A percentile compares a stretch with the other conserved stretches of the same genome.
Evolutionary conservation across 2,329 filamentous ascomycete species (phyloP).

Genomic region (Endoconidiophora polonica): DNA sequence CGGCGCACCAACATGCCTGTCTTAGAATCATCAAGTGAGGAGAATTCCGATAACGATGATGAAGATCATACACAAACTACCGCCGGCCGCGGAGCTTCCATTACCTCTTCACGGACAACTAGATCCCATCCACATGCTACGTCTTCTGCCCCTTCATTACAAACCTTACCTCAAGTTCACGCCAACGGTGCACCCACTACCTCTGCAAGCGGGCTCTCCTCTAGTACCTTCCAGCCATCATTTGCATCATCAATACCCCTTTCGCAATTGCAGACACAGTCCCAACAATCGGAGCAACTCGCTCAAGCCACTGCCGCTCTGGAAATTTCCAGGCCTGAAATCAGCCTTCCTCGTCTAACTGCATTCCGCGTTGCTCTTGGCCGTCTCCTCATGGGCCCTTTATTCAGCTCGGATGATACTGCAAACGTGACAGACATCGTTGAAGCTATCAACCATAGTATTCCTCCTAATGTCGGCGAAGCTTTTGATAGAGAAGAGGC

Average conservation of each 20-base stretch:
- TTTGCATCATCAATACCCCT: constrained; percentile 66
- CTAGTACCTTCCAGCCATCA: constrained; percentile 30
- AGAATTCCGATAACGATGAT: constrained; percentile 41
- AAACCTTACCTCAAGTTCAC: constrained; percentile 5
- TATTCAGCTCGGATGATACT: constrained; percentile 71
- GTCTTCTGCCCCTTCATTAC: constrained; percentile 17
- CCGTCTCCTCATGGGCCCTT: constrained; percentile 58
- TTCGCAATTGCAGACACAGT: constrained; percentile 38
- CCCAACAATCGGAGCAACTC: constrained; percentile 27
- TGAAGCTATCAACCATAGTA: constrained; percentile 57
- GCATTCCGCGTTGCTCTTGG: constrained; percentile 70
- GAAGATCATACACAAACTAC: constrained; percentile 22
- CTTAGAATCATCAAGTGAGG: constrained; percentile 40
- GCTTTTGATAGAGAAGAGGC: constrained; percentile 59
- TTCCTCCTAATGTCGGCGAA: constrained; percentile 36
- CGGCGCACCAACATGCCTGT: constrained; percentile 49
- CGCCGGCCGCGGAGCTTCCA: neutral
- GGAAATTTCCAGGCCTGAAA: constrained; percentile 28
- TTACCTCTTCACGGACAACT: constrained; percentile 13
- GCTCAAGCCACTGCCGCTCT: constrained; percentile 23
- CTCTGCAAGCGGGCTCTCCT: constrained; percentile 18
- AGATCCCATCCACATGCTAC: constrained; percentile 19
- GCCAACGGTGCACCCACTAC: constrained; percentile 12
- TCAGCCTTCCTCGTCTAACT: constrained; percentile 46
- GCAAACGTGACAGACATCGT: constrained; percentile 62